Evolutionary conservation across 176 grass and related monocot species (phyloP), one percentile per base, ranked within the genome.

Genomic region (Hordeum marinum): DNA sequence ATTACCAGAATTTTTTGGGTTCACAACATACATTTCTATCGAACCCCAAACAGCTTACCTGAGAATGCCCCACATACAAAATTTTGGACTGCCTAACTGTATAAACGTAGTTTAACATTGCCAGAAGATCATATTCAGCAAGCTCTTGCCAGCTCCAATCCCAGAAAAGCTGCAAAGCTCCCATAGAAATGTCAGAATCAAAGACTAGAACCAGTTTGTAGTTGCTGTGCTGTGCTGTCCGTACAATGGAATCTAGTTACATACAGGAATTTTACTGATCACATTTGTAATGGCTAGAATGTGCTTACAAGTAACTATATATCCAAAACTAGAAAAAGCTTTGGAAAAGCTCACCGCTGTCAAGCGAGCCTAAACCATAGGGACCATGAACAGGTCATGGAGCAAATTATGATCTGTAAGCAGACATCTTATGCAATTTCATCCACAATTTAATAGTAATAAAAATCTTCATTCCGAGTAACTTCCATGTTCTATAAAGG

Each of bases 61-160:
- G 96, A 76, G 96, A 95, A 78, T 95, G 96, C 9, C 96, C 93
- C 57, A 98, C 78, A 42, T 94, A 98, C 48, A 78, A 66, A 83
- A 98, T 77, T 98, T 93, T 95, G 39, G 89, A 92, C 72, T 90
- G 81, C 78, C 85, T 89, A 80, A 86, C 29, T 64, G 77, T 85
- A 63, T 93, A 83, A 4, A 98, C 80, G 80, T 94, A 98, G 32
- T 74, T 93, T 91, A 98, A 73, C 93, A 90, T 95, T 69, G 96
- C 89, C 67, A 81, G 60, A 80, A 95, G 87, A 65, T 95, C 96
- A 79, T 92, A 92, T 87, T 98, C 87, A 78, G 91, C 93, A 17
- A 98, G 87, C 81, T 98, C 95, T 86, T 95, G 89, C 96, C 96
- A 98, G 88, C 93, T 98, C 96, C 93, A 98, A 81, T 98, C 91